Conservation (phyloP, 441 rosid genomes). For the Gossypium trilobum region DNA sequence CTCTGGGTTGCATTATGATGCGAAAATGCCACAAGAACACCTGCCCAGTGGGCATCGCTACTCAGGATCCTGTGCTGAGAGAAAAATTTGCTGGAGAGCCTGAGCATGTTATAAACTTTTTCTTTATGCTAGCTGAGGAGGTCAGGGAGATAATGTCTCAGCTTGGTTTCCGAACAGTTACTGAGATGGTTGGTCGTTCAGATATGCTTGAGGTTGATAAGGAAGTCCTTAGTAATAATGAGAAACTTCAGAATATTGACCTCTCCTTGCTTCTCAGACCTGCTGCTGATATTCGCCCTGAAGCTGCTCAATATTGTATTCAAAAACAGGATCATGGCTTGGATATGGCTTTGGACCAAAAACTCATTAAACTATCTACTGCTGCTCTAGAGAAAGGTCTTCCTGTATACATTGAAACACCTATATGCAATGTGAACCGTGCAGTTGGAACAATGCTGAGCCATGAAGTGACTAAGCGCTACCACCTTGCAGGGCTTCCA, state of each 20-base stretch:
- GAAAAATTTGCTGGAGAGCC: conserved; percentile 99
- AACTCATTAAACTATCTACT: conserved; percentile 58
- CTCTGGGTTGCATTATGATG: conserved; percentile 99
- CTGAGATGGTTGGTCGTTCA: conserved; percentile 95
- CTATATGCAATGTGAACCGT: conserved; percentile 85
- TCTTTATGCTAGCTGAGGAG: conserved; percentile 99
- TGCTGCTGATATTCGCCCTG: conserved; percentile 94
- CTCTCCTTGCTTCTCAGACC: conserved; percentile 80
- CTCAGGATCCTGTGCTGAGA: conserved; percentile 97
- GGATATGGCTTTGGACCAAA: conserved; percentile 91
- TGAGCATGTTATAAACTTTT: conserved; percentile 94
- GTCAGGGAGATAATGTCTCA: conserved; percentile 92
- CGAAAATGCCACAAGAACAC: conserved; percentile 99
- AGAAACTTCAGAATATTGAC: conserved; percentile 85
- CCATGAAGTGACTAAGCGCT: conserved; percentile 93
- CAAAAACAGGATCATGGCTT: conserved; percentile 95
- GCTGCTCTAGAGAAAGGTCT: conserved; percentile 76
- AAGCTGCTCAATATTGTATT: conserved; percentile 84
- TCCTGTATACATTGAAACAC: conserved; percentile 77
- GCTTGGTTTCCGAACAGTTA: conserved; percentile 76
- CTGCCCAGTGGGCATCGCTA: conserved; percentile 99
- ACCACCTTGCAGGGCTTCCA: conserved; percentile 80
- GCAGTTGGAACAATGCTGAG: conserved; percentile 99
- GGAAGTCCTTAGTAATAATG: conserved; percentile 69
- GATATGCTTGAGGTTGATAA: conserved; percentile 97